Evolutionary conservation across 345 rosid species (phyloP), one percentile per base, ranked within the genome.

Genomic region (Lepidium africanum): DNA sequence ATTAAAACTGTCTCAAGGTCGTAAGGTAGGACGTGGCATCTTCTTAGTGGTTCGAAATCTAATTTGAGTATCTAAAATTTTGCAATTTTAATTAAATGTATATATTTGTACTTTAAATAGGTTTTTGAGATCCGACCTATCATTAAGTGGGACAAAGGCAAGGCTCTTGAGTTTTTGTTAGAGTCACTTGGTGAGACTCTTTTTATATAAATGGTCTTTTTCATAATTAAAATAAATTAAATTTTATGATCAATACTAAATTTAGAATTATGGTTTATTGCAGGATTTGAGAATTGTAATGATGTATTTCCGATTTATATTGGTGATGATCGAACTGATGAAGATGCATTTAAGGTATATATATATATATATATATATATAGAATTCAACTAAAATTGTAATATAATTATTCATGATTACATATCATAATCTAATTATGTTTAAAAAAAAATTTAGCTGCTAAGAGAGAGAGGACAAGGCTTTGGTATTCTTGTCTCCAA

Each of bases 91-190:
- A 47, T 23, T 27, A 3, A 23, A 63, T 12, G 6, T 13, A 23
- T 15, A 11, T 57, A n/a, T n/a, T 63, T 43, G 30, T 72, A 43
- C 60, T 58, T 64, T 3, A 7, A 62, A 47, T 74, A 93, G 98
- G 99, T 94, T 15, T 59, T 94, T 3, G 99, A 94, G 79, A 86
- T 94, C 64, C 89, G 99, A 12, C 99, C 99, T 2, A 81, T 74
- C 2, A 86, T 91, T 69, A 84, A 91, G 69, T 94, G 97, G 99
- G 93, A 94, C 84, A 94, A 94, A 77, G 99, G 99, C 64, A 91
- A 91, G 78, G 99, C 99, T 38, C 96, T 94, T 67, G 99, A 89
- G 65, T 91, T 91, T 78, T 80, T 94, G 74, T 59, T 94, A 42
- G 96, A 91, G 74, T 86, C 96, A 49, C 85, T 94, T 19, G 99